Evolutionary conservation across 192 early-diverging fungal species (phyloP).

Genomic region (Allomyces macrogynus): DNA sequence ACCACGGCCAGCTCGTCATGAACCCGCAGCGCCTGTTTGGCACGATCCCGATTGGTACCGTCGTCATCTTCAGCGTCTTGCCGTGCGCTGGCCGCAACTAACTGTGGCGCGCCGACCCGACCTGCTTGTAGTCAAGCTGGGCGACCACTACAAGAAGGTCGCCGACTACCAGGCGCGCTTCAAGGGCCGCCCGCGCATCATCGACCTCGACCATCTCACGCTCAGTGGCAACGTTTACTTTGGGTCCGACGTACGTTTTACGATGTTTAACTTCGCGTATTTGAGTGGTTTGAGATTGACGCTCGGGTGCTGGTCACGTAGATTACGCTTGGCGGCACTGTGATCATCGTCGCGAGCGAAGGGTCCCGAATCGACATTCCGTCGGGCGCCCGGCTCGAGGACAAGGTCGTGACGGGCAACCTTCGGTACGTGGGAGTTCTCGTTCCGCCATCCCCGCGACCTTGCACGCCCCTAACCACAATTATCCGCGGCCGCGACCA

Average conservation of each 20-base stretch:
- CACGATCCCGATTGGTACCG: conserved; percentile 47
- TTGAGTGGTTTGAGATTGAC: too few species aligned
- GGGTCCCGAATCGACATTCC: conserved; percentile 97
- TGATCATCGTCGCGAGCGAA: conserved; percentile 96
- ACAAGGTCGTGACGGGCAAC: conserved; percentile 97
- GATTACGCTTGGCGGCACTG: conserved; percentile 62
- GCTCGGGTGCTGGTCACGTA: too few species aligned
- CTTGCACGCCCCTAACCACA: too few species aligned
- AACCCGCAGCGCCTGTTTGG: conserved; percentile 87
- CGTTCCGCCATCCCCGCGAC: too few species aligned
- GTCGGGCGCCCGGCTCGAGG: conserved; percentile 77
- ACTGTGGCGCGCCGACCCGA: too few species aligned
- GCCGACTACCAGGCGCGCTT: conserved; percentile 73
- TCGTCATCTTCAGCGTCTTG: too few species aligned
- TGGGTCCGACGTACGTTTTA: conserved; percentile 51
- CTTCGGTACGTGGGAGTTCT: conserved; percentile 22
- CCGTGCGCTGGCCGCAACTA: too few species aligned
- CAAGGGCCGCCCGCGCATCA: conserved; percentile 81
- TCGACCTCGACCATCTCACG: conserved; percentile 92
- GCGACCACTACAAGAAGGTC: conserved; percentile 97
- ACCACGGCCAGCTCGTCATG: conserved; percentile 79
- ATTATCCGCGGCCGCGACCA: too few species aligned
- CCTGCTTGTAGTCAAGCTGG: conserved; percentile 51
- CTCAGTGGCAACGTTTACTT: conserved; percentile 97
- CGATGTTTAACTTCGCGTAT: too few species aligned